Conservation (phyloP, 176 grass and related monocot genomes). For the Ensete glaucum region DNA sequence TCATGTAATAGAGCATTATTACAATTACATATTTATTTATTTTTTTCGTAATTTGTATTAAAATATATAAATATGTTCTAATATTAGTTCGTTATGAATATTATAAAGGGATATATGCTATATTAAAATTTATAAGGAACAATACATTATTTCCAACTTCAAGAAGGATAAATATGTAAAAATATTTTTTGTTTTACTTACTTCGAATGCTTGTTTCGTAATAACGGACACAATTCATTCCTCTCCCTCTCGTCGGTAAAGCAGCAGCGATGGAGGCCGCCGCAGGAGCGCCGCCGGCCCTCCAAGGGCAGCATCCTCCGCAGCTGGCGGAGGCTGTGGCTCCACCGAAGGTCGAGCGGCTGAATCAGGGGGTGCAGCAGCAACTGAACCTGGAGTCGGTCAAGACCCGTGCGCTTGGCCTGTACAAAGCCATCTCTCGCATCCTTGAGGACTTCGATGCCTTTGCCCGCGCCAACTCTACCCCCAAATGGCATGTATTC, state of each 20-base stretch:
- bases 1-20: too few species aligned
- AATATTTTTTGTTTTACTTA: too few species aligned
- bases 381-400: slow-evolving; percentile 92
- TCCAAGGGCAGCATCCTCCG: slow-evolving; percentile 9
- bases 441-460: slow-evolving; percentile 85
- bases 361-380: slow-evolving; percentile 53
- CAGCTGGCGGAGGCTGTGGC: slow-evolving; percentile 2
- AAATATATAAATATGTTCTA: too few species aligned
- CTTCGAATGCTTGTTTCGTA: too few species aligned
- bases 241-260: background rate
- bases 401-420: slow-evolving; percentile 60
- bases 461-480: slow-evolving; percentile 46
- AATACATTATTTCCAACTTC: too few species aligned
- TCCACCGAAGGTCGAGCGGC: slow-evolving; percentile 44
- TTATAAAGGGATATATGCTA: too few species aligned
- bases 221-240: too few species aligned
- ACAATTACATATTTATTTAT: too few species aligned
- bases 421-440: slow-evolving; percentile 81
- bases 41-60: too few species aligned
- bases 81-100: too few species aligned
- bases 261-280: slow-evolving; percentile 20
- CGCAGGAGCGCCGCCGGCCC: slow-evolving; percentile 9
- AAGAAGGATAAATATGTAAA: too few species aligned
- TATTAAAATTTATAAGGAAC: too few species aligned
- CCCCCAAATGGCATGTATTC: slow-evolving; percentile 56